These are phyloP conservation scores for Pichia sp. DNA, from an alignment of 1,139 yeast genomes.

Conservation along the genomic window DNA sequence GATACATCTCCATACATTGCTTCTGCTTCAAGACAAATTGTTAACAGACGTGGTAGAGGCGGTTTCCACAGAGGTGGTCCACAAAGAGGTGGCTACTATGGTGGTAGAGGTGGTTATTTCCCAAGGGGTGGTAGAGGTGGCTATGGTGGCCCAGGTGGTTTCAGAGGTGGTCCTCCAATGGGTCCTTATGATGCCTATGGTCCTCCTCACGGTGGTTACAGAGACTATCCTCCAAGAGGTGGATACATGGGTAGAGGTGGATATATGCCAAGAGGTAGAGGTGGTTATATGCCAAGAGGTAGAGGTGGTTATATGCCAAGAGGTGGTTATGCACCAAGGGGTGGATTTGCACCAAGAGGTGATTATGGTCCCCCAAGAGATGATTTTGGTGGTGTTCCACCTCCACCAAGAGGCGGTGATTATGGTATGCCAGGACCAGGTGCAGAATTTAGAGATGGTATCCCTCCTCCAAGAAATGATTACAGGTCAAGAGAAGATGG, in stretches of 20 bases:
- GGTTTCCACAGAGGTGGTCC: conserved; percentile 26
- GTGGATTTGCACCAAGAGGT: conserved; percentile 26
- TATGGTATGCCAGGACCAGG: conserved; percentile 27
- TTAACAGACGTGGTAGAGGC: conserved; percentile 39
- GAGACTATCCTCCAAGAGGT: conserved; percentile 23
- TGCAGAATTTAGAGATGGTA: conserved; percentile 30
- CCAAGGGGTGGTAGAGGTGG: conserved; percentile 20
- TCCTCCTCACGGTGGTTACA: conserved; percentile 27
- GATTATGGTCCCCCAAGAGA: conserved; percentile 20
- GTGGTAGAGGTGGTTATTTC: conserved; percentile 34
- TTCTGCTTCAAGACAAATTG: conserved; percentile 48
- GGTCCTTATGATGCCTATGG: conserved; percentile 32
- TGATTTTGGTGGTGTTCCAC: conserved; percentile 22
- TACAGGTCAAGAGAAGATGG: conserved; percentile 31
- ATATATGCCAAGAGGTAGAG: conserved; percentile 16
- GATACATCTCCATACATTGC: conserved; percentile 74
- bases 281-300: conserved; percentile 26
- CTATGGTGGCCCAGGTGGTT: conserved; percentile 29
- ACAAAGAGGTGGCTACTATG: conserved; percentile 36
- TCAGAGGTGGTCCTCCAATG: conserved; percentile 29
- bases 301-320: conserved; percentile 26
- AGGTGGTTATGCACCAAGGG: conserved; percentile 22
- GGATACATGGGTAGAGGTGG: conserved; percentile 16
- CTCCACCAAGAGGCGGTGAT: conserved; percentile 26
- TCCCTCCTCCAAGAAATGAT: conserved; percentile 28